These are phyloP conservation scores for Pseudocercospora eumusae DNA, from an alignment of 2,329 filamentous ascomycete species.

Conservation along the genomic window DNA sequence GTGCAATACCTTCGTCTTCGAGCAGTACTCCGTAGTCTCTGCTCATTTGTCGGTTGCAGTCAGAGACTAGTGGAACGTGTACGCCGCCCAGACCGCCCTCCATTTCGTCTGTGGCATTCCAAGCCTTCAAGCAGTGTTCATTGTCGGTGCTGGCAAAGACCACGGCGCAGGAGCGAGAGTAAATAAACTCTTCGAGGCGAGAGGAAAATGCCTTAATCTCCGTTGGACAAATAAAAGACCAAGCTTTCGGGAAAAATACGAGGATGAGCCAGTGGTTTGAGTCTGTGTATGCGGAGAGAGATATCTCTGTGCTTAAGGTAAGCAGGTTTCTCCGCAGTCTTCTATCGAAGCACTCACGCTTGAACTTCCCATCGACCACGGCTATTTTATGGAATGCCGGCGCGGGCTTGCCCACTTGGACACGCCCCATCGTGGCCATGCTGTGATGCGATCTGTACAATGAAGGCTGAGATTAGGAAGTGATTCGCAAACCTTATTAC, in stretches of 20 bases:
- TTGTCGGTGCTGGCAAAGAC: slow-evolving; percentile 64
- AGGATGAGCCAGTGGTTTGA: slow-evolving; percentile 62
- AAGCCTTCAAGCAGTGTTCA: slow-evolving; percentile 60
- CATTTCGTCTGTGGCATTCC: slow-evolving; percentile 60
- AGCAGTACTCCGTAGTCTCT: slow-evolving; percentile 65
- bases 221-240: slow-evolving; percentile 68
- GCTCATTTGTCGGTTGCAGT: slow-evolving; percentile 62
- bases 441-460: not conserved
- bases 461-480: too few species aligned
- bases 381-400: slow-evolving; percentile 35
- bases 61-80: slow-evolving; percentile 62
- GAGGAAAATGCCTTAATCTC: slow-evolving; percentile 67
- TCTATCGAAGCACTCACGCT: slow-evolving; percentile 25
- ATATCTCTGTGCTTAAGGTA: slow-evolving; percentile 29
- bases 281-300: slow-evolving; percentile 35
- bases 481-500: not conserved
- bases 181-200: slow-evolving; percentile 59
- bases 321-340: slow-evolving; percentile 5
- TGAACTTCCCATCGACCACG: slow-evolving; percentile 38
- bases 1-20: slow-evolving; percentile 64
- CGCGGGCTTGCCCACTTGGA: slow-evolving; percentile 35
- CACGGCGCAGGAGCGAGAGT: slow-evolving; percentile 60
- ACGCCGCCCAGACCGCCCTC: slow-evolving; percentile 64
- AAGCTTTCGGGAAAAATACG: slow-evolving; percentile 68
- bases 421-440: slow-evolving; percentile 1